Base-by-base conservation (phyloP, 208 protist species). In the Wallacemonas sp. region DNA sequence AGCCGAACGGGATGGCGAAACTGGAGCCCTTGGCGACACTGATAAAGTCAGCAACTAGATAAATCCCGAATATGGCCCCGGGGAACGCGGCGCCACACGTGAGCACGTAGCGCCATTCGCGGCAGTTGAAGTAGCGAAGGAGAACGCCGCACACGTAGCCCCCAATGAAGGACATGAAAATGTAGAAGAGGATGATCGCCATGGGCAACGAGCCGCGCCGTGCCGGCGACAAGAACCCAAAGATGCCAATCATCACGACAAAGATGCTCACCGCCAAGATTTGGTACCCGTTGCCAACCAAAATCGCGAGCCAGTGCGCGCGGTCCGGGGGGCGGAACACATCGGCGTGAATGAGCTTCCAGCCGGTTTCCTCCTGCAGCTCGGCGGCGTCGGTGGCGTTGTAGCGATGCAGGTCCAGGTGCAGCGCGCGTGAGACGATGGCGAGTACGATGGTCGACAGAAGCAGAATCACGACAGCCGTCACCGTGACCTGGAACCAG, bases 301-400 rank as follows among this genome's bases (percentile, higher is more conserved):
- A 76, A 38, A 98, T 85, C 25, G 88, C 80, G 1, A 99, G 79
- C 50, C 97, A 70, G 39, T 79, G 76, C 14, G 95, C 87, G 41
- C 82, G 61, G 39, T 75, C 41, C 7, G 98, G 98, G 1, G 89
- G 79, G 20, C 98, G 95, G 81, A 99, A 99, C 1, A 99, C 97
- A 75, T 99, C 98, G 12, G 94, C 98, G 79, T 98, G 89, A 10
- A 99, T 73, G 8, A 99, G 94, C 86, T 99, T 99, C 98, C 98
- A 99, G 11, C 90, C 90, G 10, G 81, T 89, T 62, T 96, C 90
- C 62, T 96, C 90, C 63, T 89, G 82, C 65, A 89, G 63, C 16
- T 89, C 87, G 5, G 86, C 81, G 0, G 67, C 62, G 68, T 89
- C 77, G 45, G 69, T 57, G 16, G 74, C 65, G 65, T 89, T 98